Evolutionary conservation across 2,329 filamentous ascomycete genomes (phyloP), one percentile per base, ranked within the genome.

Genomic region (Teratosphaeria destructans): DNA sequence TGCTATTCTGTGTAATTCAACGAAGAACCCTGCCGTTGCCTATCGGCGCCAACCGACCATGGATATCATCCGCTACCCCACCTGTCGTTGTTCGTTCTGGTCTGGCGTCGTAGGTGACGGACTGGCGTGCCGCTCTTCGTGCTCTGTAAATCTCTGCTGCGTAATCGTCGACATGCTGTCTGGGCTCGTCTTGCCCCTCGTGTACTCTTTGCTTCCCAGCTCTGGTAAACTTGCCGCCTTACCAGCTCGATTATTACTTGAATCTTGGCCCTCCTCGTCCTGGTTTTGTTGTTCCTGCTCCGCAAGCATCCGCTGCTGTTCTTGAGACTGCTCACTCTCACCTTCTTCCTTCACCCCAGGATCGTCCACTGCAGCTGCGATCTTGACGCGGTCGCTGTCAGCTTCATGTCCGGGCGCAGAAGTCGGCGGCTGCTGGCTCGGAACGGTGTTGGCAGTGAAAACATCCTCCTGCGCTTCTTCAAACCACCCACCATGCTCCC

Each of bases 401-500:
- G 60, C 58, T 35, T 58, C 35, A 16, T 58, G 55, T 1, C 56
- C 60, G 26, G 59, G 60, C 29, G 61, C 62, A 10, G 52, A 61
- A 35, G 60, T 61, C 5, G 68, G 67, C 29, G 63, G 64, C 39
- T 62, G 19, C 35, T 59, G 43, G 56, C 59, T 68, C 39, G 71
- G 77, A 29, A 63, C 67, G 0, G 77, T 79, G 6, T 71, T 60
- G 1, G 72, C 75, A 8, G 72, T 70, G 3, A 72, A 72, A 0
- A 73, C 65, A 59, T 73, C 71, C 58, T 72, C 68, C 59, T 75
- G 69, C 4, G 68, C 69, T n/a, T 70, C 65, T 16, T 76, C 72
- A 64, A 95, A 94, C 90, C 90, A 96, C 0, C 91, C 91, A 3
- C 91, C 91, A n/a, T 78, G 77, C 66, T 95, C 90, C 91, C 90